Evolutionary conservation across 2,329 filamentous ascomycete genomes (phyloP).

Genomic region (Sordariomycetes sp.): DNA sequence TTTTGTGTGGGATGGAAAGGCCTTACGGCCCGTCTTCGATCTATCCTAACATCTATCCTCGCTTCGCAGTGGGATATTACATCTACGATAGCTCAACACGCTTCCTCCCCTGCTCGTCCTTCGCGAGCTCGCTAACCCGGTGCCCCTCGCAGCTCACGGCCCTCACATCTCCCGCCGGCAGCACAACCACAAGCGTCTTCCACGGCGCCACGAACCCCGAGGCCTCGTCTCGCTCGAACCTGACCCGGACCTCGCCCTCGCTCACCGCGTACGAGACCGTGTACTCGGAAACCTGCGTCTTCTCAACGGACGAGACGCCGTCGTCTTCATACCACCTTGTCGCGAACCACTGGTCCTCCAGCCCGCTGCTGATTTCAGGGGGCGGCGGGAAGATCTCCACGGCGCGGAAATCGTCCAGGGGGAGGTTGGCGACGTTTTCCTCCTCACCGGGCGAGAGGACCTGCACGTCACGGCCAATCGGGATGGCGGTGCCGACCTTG

Average conservation of each 20-base stretch:
- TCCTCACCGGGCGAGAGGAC: constrained; percentile 22
- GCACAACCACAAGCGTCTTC: constrained; percentile 18
- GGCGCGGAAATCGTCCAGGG: constrained; percentile 28
- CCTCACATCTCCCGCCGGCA: constrained; percentile 20
- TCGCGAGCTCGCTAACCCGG: constrained; percentile 7
- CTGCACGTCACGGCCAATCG: constrained; percentile 17
- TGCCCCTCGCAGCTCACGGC: constrained; percentile 6
- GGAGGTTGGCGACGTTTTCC: constrained; percentile 24
- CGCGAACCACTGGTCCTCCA: constrained; percentile 14
- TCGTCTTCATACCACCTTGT: constrained; percentile 27
- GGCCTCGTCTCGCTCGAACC: constrained; percentile 17
- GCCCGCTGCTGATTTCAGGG: constrained; percentile 10
- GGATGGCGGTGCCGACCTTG: constrained; percentile 25
- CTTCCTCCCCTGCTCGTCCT: constrained; percentile 12
- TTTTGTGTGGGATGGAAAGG: neutral
- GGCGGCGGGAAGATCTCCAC: constrained; percentile 28
- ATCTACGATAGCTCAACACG: constrained; percentile 11
- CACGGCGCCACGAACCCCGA: constrained; percentile 22
- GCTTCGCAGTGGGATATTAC: neutral
- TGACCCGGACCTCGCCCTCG: constrained; percentile 12
- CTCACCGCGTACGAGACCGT: constrained; percentile 15
- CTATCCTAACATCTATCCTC: neutral
- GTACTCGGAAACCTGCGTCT: constrained; percentile 21
- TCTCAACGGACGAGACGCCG: constrained; percentile 18
- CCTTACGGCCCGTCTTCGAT: neutral